A percentile compares a stretch with the other conserved stretches of the same genome.
Conservation (phyloP, 83 land plant genomes). For the Thuja plicata region DNA sequence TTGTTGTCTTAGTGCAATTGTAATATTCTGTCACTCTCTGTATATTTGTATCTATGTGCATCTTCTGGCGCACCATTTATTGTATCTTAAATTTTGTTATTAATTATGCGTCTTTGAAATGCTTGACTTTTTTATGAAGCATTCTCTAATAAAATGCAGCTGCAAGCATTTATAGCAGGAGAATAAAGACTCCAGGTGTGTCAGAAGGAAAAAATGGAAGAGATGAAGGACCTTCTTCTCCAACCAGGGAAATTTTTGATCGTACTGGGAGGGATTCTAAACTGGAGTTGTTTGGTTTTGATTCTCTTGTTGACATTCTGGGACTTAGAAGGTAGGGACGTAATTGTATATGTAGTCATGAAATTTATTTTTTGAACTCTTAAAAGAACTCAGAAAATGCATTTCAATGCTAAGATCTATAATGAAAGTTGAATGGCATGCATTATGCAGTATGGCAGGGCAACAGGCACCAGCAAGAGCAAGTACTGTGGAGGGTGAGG, state of each 20-base stretch:
- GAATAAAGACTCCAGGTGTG: conserved; percentile 19
- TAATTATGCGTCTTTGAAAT: not conserved
- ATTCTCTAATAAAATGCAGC: not conserved
- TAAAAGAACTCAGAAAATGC: not conserved
- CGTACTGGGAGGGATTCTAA: conserved; percentile 73
- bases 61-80: not conserved
- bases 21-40: not conserved
- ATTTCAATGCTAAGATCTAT: not conserved
- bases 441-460: conserved; percentile 84
- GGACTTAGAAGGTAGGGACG: conserved; percentile 79
- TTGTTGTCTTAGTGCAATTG: not conserved
- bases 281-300: conserved; percentile 93
- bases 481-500: conserved; percentile 81
- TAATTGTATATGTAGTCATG: not conserved
- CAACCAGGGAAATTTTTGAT: conserved; percentile 39
- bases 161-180: conserved; percentile 33
- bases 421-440: conserved; percentile 1
- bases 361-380: conserved; percentile 5
- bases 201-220: conserved; percentile 19
- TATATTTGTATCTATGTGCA: not conserved
- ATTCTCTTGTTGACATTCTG: conserved; percentile 90
- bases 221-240: conserved; percentile 31
- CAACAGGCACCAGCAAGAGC: conserved; percentile 73
- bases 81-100: not conserved
- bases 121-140: not conserved